Base-by-base conservation (phyloP, 805 yeast species). In the Starmerella khaoyaiensis region DNA sequence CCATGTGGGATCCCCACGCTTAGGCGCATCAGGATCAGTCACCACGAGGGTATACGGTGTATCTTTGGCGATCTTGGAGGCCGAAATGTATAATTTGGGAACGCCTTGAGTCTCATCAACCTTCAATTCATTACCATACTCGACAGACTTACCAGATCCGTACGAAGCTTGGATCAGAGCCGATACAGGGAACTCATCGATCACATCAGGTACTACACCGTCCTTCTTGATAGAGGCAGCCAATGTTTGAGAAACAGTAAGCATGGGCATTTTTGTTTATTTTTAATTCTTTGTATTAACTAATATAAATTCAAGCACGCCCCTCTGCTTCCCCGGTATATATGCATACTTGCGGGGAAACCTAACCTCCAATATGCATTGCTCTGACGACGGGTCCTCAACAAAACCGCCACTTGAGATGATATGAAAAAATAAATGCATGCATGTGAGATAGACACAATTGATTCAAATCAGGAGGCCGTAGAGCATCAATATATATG, bases 11-110 rank as follows among this genome's bases (percentile, higher is more conserved):
- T 84, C 94, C 3, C 70, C 67, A 48, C 74, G 69, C 3, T 84
- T 71, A 11, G 96, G 96, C 6, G 95, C 95, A 63, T 84, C 95
- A 1, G 96, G 96, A 58, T 84, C 95, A 6, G 95, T 86, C 47
- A 84, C 49, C 3, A 80, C 79, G 47, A 86, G 61, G 9, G 90
- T 73, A 60, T 79, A 84, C 46, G 74, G 77, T 19, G 65, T 57
- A 12, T 61, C 52, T 26, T 68, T 60, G 44, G 63, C 65, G 45
- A 64, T 65, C 29, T 67, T 66, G 37, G 61, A 58, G 44, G 74
- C 62, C 12, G 84, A 72, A 59, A 79, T 74, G 45, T 76, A 78
- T 39, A 84, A 64, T 22, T 57, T 49, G 24, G 95, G 95, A 31
- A 49, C 52, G n/a, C 57, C 48, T 59, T 79, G 93, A 20, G 94